Conservation (phyloP, 2,329 filamentous ascomycete species). For the Teratosphaeria viscida region DNA sequence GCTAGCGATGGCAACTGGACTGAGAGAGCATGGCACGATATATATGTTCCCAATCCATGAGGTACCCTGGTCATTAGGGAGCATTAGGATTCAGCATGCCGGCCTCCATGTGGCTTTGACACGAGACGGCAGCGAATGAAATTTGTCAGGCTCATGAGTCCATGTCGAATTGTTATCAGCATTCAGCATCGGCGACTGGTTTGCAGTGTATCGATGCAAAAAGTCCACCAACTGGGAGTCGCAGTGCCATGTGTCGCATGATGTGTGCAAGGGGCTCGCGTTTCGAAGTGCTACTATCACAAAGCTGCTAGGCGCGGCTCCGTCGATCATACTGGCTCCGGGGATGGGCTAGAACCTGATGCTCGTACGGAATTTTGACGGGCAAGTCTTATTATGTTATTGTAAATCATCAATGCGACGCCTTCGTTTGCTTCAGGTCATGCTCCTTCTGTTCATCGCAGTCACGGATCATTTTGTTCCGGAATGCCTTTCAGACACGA, state of each 20-base stretch:
- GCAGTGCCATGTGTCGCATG: no score
- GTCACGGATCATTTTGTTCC: not conserved
- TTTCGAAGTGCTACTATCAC: not conserved
- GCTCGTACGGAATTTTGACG: no score
- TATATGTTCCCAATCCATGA: not conserved
- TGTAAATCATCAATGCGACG: not conserved
- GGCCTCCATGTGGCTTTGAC: not conserved
- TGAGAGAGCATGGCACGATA: not conserved
- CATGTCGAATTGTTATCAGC: no score
- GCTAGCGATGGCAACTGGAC: not conserved
- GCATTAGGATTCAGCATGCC: not conserved
- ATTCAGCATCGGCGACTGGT: no score
- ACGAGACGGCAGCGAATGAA: not conserved
- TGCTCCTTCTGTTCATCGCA: not conserved
- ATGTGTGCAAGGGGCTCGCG: no score
- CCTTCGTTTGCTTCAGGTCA: not conserved
- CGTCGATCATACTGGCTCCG: not conserved
- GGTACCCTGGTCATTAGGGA: not conserved
- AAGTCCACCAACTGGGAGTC: no score
- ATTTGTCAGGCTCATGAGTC: no score
- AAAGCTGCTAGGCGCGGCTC: not conserved
- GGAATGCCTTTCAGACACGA: not conserved
- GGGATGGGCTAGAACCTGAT: no score
- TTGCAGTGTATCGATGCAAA: no score
- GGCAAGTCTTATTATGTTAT: no score